Conservation (phyloP, 495 filamentous ascomycete species). For the Viridothelium virens region DNA sequence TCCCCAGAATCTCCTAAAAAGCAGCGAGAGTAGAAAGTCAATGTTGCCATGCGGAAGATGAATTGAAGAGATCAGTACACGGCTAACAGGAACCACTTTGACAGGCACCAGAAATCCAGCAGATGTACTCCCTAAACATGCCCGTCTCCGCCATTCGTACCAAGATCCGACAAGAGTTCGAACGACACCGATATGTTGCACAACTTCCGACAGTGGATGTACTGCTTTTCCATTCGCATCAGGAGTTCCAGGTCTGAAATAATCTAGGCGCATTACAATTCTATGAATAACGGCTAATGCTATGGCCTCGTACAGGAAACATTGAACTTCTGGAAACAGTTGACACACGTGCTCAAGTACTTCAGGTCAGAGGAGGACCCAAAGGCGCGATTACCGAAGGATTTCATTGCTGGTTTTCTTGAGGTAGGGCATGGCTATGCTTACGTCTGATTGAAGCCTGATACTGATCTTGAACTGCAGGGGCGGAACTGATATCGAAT, state of each 20-base stretch:
- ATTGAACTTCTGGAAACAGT: conserved; percentile 98
- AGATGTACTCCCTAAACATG: conserved; percentile 86
- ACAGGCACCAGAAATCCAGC: conserved; percentile 91
- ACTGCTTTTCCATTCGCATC: conserved; percentile 74
- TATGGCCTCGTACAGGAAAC: conserved; percentile 60
- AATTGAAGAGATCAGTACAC: not conserved
- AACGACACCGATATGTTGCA: conserved; percentile 86
- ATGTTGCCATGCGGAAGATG: conserved; percentile 5
- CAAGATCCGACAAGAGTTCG: conserved; percentile 95
- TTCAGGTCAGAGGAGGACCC: conserved; percentile 86
- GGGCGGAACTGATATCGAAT: conserved; percentile 22
- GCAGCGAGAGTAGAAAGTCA: not conserved
- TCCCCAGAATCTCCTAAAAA: not conserved
- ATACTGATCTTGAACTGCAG: conserved; percentile 11
- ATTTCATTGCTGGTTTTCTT: conserved; percentile 88
- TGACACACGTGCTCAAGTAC: conserved; percentile 93
- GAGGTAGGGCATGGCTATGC: conserved; percentile 48
- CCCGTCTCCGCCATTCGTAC: conserved; percentile 84
- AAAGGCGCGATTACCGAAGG: conserved; percentile 65
- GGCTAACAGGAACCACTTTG: not conserved
- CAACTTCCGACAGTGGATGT: conserved; percentile 84
- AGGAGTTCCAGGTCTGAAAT: conserved; percentile 69
- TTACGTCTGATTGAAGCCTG: not conserved
- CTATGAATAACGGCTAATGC: not conserved
- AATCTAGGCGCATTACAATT: not conserved